phyloP scores from a whole-genome alignment of 495 filamentous ascomycete species.

The Penicillium lagena region DNA sequence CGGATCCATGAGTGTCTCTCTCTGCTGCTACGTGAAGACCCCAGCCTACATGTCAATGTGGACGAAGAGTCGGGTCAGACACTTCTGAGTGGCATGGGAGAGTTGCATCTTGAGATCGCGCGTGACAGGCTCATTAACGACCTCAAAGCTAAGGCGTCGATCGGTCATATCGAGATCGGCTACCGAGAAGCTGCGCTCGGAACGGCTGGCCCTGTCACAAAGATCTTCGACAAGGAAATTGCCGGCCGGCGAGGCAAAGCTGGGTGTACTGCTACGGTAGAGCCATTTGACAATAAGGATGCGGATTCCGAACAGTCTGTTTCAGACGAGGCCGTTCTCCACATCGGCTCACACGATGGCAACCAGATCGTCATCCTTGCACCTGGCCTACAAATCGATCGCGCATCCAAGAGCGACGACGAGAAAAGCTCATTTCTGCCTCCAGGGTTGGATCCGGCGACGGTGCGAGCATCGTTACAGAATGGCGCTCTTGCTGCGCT shows the following conservation, averaged over 20 bases:
- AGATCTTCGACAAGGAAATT: slow-evolving; percentile 68
- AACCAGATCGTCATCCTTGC: slow-evolving; percentile 57
- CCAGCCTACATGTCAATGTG: slow-evolving; percentile 75
- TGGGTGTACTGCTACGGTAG: slow-evolving; percentile 60
- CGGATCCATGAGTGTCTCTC: slow-evolving; percentile 66
- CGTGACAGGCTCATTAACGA: slow-evolving; percentile 80
- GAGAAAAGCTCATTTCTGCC: slow-evolving; percentile 42
- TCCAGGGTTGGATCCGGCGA: slow-evolving; percentile 47
- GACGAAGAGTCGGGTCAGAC: slow-evolving; percentile 93
- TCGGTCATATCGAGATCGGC: slow-evolving; percentile 92
- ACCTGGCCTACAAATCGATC: slow-evolving; percentile 34
- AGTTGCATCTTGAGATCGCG: slow-evolving; percentile 95
- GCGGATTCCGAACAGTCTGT: slow-evolving; percentile 2
- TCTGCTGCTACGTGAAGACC: slow-evolving; percentile 84
- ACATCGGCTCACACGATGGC: slow-evolving; percentile 29
- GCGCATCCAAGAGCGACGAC: slow-evolving; percentile 27
- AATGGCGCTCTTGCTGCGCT: slow-evolving; percentile 83
- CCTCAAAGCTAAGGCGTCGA: slow-evolving; percentile 80
- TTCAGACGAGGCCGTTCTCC: slow-evolving; percentile 21
- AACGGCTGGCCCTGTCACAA: slow-evolving; percentile 44
- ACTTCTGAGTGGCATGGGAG: slow-evolving; percentile 91
- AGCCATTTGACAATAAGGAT: slow-evolving; percentile 45
- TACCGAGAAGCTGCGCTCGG: slow-evolving; percentile 75
- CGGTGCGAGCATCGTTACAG: slow-evolving; percentile 57
- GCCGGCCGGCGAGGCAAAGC: slow-evolving; percentile 76